These are phyloP conservation scores for Suillus subaureus DNA, from an alignment of 768 basidiomycete species.

Conservation along the genomic window DNA sequence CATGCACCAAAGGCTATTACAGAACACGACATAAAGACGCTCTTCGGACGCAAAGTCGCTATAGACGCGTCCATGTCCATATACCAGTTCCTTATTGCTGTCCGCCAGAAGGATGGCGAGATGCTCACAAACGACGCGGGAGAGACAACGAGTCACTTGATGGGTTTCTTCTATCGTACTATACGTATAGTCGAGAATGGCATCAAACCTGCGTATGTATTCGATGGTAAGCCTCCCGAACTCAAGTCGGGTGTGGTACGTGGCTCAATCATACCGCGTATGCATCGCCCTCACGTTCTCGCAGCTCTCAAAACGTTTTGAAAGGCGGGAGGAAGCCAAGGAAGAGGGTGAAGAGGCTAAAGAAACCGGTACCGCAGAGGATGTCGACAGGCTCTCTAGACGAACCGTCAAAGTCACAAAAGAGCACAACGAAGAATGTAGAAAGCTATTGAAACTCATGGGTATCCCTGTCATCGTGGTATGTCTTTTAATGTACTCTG, in stretches of 20 bases:
- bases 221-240: slow-evolving; percentile 98
- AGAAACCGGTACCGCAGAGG: slow-evolving; percentile 92
- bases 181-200: slow-evolving; percentile 98
- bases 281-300: slow-evolving; percentile 7
- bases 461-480: slow-evolving; percentile 95
- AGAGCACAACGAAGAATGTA: slow-evolving; percentile 96
- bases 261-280: slow-evolving; percentile 21
- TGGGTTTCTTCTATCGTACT: slow-evolving; percentile 98
- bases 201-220: slow-evolving; percentile 97
- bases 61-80: slow-evolving; percentile 98
- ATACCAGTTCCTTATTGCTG: slow-evolving; percentile 97
- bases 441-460: slow-evolving; percentile 86
- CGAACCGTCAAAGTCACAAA: slow-evolving; percentile 93
- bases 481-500: slow-evolving; percentile 30
- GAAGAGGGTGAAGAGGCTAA: slow-evolving; percentile 96
- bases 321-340: slow-evolving; percentile 87
- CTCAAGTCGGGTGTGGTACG: slow-evolving; percentile 95
- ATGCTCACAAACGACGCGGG: slow-evolving; percentile 97
- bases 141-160: slow-evolving; percentile 96
- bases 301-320: slow-evolving; percentile 96
- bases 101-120: slow-evolving; percentile 94
- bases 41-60: slow-evolving; percentile 97
- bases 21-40: slow-evolving; percentile 94
- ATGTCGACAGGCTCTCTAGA: slow-evolving; percentile 86
- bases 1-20: slow-evolving; percentile 85